phyloP scores from a whole-genome alignment of 176 grass and related monocot genomes.

The Alloteropsis semialata region DNA sequence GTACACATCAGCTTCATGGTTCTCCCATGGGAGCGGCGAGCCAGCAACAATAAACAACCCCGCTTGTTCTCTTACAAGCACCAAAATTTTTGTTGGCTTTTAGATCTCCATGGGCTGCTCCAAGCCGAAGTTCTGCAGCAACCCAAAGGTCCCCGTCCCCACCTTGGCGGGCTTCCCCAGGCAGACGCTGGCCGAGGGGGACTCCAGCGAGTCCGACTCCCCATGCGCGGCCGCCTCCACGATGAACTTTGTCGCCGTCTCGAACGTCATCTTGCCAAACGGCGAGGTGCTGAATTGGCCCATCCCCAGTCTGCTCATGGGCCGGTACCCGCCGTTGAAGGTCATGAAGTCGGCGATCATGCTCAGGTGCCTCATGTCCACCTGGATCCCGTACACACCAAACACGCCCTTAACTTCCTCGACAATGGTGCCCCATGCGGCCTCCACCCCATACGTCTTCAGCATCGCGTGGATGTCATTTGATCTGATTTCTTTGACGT shows the following conservation, averaged over 20 bases:
- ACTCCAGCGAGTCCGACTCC: conserved; percentile 55
- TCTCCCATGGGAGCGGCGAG: too few species aligned
- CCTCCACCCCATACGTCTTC: conserved; percentile 79
- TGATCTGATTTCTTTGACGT: conserved; percentile 29
- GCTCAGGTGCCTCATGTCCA: conserved; percentile 70
- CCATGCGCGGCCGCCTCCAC: conserved; percentile 68
- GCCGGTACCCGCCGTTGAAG: conserved; percentile 70
- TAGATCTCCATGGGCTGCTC: conserved; percentile 8
- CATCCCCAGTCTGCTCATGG: conserved; percentile 66
- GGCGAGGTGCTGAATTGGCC: conserved; percentile 70
- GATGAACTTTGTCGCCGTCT: conserved; percentile 82
- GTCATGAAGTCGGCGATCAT: conserved; percentile 93
- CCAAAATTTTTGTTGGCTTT: not conserved
- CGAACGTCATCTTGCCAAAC: conserved; percentile 91
- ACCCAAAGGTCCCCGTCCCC: conserved; percentile 68
- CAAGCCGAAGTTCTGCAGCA: conserved; percentile 57
- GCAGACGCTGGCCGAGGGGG: conserved; percentile 76
- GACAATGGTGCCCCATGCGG: conserved; percentile 64
- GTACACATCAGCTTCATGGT: not conserved
- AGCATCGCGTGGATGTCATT: conserved; percentile 75
- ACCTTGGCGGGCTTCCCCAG: conserved; percentile 80
- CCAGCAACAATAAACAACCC: not conserved
- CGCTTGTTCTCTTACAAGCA: too few species aligned
- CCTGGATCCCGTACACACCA: conserved; percentile 50
- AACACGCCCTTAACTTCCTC: conserved; percentile 67